These are phyloP conservation scores for Cyclotella choctawhatcheeana DNA, from an alignment of 108 stramenopile genomes.

Conservation along the genomic window DNA sequence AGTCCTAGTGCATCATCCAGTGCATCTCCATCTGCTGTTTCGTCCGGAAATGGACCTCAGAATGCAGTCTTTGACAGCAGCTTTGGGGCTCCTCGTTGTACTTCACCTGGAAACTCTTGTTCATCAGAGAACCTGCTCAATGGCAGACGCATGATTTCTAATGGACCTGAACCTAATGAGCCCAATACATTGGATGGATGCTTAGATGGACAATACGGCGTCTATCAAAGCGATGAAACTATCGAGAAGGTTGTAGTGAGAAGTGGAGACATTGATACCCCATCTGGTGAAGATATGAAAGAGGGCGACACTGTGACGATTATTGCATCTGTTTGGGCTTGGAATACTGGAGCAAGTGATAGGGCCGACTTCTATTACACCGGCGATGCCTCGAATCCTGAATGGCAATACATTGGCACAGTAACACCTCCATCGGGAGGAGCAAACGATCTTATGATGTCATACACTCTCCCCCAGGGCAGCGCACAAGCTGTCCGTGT, in stretches of 20 bases:
- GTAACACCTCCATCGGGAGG: slow-evolving; percentile 1
- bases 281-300: background rate
- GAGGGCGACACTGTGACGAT: slow-evolving; percentile 7
- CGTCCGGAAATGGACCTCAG: slow-evolving; percentile 17
- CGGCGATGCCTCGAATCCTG: slow-evolving; percentile 13
- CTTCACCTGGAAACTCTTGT: slow-evolving; percentile 5
- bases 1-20: too few relatives aligned
- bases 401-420: slow-evolving; percentile 17
- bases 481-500: slow-evolving; percentile 16
- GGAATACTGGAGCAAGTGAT: slow-evolving; percentile 10
- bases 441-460: background rate
- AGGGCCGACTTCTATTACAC: slow-evolving; percentile 26
- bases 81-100: slow-evolving; percentile 12
- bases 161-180: slow-evolving; percentile 9
- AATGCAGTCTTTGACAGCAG: slow-evolving; percentile 4
- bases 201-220: slow-evolving; percentile 9
- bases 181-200: slow-evolving; percentile 43
- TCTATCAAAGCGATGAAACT: slow-evolving; percentile 26
- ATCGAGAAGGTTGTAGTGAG: slow-evolving; percentile 27
- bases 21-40: too few relatives aligned
- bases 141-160: background rate
- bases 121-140: slow-evolving; percentile 10
- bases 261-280: background rate
- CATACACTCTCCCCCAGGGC: slow-evolving; percentile 12
- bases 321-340: slow-evolving; percentile 14